Conservation (phyloP, 176 grass and related monocot genomes). For the Olyra latifolia region DNA sequence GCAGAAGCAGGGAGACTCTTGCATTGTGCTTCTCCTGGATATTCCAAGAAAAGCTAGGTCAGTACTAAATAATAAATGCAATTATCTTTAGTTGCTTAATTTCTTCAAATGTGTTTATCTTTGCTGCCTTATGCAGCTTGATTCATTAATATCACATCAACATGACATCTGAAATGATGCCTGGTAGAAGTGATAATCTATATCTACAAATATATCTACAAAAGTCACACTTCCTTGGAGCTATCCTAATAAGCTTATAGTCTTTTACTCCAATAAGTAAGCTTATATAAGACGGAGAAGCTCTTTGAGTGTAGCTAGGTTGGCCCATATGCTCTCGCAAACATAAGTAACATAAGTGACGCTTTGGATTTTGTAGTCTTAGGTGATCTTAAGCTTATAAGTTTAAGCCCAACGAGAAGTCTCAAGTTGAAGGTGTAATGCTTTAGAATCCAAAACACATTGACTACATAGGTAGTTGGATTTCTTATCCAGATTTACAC, state of each 20-base stretch:
- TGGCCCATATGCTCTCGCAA: background rate
- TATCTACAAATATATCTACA: background rate
- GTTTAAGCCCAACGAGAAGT: background rate
- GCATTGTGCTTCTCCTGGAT: conserved; percentile 37
- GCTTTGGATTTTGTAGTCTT: background rate
- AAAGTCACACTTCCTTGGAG: background rate
- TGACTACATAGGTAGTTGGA: background rate
- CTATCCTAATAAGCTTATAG: background rate
- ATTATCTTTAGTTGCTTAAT: background rate
- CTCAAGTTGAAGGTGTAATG: background rate
- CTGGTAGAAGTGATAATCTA: background rate
- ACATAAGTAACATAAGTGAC: background rate
- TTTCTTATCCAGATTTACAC: background rate
- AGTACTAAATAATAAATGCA: background rate
- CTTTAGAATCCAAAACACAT: background rate
- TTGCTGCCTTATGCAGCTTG: background rate
- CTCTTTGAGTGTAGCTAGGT: background rate
- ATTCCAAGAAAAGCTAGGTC: conserved; percentile 45
- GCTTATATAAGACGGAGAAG: background rate
- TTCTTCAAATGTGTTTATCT: background rate
- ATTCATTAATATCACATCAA: background rate
- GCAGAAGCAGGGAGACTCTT: conserved; percentile 50
- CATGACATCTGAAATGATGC: background rate
- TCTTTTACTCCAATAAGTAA: background rate
- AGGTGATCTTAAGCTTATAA: background rate